These are phyloP conservation scores for Ascochyta lentis DNA, from an alignment of 2,329 filamentous ascomycete genomes.

Conservation along the genomic window DNA sequence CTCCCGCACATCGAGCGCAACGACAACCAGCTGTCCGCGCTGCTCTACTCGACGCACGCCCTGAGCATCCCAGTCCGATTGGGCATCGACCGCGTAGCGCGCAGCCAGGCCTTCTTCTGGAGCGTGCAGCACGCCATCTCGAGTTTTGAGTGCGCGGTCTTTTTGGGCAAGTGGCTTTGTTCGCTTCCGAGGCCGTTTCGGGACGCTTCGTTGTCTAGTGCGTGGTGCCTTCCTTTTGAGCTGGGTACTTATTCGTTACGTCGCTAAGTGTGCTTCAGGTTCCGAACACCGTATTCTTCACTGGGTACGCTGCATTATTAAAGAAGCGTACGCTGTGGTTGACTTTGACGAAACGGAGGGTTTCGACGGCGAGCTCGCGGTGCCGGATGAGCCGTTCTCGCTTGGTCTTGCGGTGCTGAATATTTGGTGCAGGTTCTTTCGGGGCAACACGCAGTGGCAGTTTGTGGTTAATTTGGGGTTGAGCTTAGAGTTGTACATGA, in stretches of 20 bases:
- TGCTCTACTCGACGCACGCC: slow-evolving; percentile 62
- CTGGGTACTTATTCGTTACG: too few relatives aligned
- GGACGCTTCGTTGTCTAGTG: slow-evolving; percentile 25
- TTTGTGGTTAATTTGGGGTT: slow-evolving; percentile 57
- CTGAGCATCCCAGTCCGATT: slow-evolving; percentile 63
- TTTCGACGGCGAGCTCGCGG: slow-evolving; percentile 14
- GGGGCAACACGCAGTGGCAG: slow-evolving; percentile 57
- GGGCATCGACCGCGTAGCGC: slow-evolving; percentile 61
- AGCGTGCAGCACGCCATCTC: slow-evolving; percentile 64
- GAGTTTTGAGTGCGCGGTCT: slow-evolving; percentile 61
- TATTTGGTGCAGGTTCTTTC: slow-evolving; percentile 58
- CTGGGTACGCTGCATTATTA: slow-evolving; percentile 57
- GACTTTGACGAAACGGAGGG: slow-evolving; percentile 39
- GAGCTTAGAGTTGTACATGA: slow-evolving; percentile 44
- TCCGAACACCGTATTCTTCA: slow-evolving; percentile 55
- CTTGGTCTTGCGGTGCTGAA: slow-evolving; percentile 52
- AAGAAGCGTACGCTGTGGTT: slow-evolving; percentile 51
- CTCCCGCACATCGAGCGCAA: slow-evolving; percentile 55
- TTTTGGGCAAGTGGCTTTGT: slow-evolving; percentile 60
- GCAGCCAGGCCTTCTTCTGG: slow-evolving; percentile 64
- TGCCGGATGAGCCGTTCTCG: slow-evolving; percentile 34
- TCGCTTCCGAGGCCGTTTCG: slow-evolving; percentile 31
- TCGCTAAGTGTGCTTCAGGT: neutral
- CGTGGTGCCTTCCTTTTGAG: neutral
- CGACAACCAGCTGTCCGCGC: slow-evolving; percentile 57